phyloP scores from a whole-genome alignment of 805 yeast species.

The Barnettozyma californica region DNA sequence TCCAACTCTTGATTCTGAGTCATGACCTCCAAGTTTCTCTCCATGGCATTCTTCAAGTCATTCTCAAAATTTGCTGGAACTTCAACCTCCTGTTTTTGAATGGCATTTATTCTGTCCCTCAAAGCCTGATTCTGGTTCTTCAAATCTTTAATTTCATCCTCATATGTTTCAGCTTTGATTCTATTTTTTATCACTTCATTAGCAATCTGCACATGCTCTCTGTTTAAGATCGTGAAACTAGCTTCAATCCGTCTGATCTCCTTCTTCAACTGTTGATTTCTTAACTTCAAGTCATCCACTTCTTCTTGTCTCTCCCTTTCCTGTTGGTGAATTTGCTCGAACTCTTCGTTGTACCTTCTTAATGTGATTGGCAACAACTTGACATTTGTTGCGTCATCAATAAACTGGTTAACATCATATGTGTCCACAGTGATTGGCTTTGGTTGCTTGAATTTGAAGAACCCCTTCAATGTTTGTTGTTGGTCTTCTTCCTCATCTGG shows the following conservation, averaged over 20 bases:
- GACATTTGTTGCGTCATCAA: slow-evolving; percentile 70
- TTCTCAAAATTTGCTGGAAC: slow-evolving; percentile 38
- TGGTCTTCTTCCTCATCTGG: slow-evolving; percentile 26
- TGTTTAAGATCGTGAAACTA: slow-evolving; percentile 60
- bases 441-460: slow-evolving; percentile 12
- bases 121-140: slow-evolving; percentile 42
- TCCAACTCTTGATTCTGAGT: slow-evolving; percentile 53
- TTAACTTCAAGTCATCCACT: slow-evolving; percentile 57
- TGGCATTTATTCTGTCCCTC: slow-evolving; percentile 28
- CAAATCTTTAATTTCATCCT: slow-evolving; percentile 68
- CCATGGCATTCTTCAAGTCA: slow-evolving; percentile 56
- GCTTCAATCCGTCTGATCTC: slow-evolving; percentile 72
- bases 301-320: slow-evolving; percentile 60
- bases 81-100: slow-evolving; percentile 29
- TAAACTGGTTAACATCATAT: slow-evolving; percentile 69
- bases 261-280: slow-evolving; percentile 67
- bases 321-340: slow-evolving; percentile 69
- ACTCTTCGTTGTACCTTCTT: slow-evolving; percentile 67
- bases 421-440: slow-evolving; percentile 24
- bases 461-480: slow-evolving; percentile 8
- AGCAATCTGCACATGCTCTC: slow-evolving; percentile 82
- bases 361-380: slow-evolving; percentile 69
- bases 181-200: slow-evolving; percentile 82
- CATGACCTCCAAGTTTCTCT: slow-evolving; percentile 61
- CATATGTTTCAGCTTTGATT: slow-evolving; percentile 64